Evolutionary conservation across 139 green algal species (phyloP).

Genomic region (Zygnema cylindricum): DNA sequence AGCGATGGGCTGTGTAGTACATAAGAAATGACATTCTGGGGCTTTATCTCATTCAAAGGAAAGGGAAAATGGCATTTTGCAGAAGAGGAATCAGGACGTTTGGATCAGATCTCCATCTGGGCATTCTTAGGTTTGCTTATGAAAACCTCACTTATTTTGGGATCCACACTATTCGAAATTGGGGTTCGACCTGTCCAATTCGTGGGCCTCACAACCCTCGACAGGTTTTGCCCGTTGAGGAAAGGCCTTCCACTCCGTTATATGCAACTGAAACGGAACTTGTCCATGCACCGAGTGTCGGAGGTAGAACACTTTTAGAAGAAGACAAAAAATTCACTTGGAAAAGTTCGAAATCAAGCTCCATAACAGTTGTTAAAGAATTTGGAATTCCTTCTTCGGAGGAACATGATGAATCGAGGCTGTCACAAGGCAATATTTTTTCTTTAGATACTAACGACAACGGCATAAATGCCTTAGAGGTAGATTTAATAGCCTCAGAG

Average conservation of each 20-base stretch:
- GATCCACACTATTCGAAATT: not conserved
- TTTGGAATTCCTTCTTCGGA: not conserved
- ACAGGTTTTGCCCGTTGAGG: not conserved
- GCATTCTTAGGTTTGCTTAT: slow-evolving; percentile 5
- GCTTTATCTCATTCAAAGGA: too few relatives aligned
- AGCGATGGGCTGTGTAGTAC: too few relatives aligned
- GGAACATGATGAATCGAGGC: not conserved
- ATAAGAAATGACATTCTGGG: too few relatives aligned
- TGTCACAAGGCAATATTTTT: not conserved
- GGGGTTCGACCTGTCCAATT: not conserved
- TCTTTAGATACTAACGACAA: not conserved
- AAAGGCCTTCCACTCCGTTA: not conserved
- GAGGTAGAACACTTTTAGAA: too few relatives aligned
- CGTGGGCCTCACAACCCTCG: slow-evolving; percentile 8
- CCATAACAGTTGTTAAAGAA: not conserved
- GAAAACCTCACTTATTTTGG: slow-evolving; percentile 13
- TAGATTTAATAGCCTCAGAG: not conserved
- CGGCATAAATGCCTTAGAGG: not conserved
- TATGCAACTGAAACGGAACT: not conserved
- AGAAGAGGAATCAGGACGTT: slow-evolving; percentile 21
- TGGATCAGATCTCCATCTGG: slow-evolving; percentile 27
- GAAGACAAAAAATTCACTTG: too few relatives aligned
- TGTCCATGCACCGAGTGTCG: not conserved
- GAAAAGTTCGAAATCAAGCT: not conserved
- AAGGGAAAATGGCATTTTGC: not conserved